Percentiles rank a stretch among this genome's conserved stretches.
phyloP scores from a whole-genome alignment of 2,329 filamentous ascomycete species.

The Ceratocystis eucalypticola region DNA sequence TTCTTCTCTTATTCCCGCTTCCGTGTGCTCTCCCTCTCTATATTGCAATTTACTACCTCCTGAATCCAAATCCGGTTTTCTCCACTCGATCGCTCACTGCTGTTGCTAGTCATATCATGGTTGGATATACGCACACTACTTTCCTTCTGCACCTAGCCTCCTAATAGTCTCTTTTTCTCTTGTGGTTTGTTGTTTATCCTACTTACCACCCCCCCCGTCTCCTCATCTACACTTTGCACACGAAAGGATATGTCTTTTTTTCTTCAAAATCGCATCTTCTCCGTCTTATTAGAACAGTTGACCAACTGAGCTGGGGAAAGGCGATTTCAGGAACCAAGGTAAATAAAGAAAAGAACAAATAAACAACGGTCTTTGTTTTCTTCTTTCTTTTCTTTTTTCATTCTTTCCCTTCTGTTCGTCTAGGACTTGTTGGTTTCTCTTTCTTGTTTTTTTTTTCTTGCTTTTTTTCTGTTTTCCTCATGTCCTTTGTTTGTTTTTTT shows the following conservation, averaged over 20 bases:
- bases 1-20: background rate
- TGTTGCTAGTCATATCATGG: no score
- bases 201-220: background rate
- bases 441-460: background rate
- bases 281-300: no score
- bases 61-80: background rate
- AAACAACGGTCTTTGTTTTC: background rate
- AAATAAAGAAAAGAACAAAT: background rate
- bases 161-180: conserved; percentile 4
- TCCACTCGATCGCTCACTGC: background rate
- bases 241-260: background rate
- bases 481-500: background rate
- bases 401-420: background rate
- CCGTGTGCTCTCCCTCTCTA: background rate
- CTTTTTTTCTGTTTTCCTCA: background rate
- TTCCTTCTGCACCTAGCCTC: background rate
- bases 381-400: no score
- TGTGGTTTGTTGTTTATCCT: background rate
- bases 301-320: no score
- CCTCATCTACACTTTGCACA: background rate
- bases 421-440: background rate
- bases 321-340: background rate
- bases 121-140: background rate
- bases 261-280: no score
- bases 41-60: background rate